Percentiles rank a stretch among this genome's conserved stretches.
These are phyloP conservation scores for Lactarius akahatsu DNA, from an alignment of 768 basidiomycete species.

Conservation along the genomic window DNA sequence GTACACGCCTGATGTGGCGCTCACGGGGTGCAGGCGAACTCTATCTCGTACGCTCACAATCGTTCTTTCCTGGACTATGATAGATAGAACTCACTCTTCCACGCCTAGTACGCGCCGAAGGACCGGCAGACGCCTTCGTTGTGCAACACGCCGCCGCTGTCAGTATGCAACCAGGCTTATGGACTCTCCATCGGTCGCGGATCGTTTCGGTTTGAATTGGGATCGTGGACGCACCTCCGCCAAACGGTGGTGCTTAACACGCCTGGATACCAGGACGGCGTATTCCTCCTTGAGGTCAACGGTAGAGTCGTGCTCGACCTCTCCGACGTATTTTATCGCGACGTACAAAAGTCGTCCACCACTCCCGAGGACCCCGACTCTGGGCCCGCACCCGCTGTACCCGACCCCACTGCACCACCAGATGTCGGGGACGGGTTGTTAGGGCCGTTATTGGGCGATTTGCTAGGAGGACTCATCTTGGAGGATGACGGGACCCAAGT, in stretches of 20 bases:
- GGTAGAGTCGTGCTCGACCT: conserved; percentile 53
- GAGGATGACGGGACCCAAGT: neutral
- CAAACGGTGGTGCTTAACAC: conserved; percentile 75
- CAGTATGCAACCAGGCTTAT: conserved; percentile 63
- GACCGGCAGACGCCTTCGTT: conserved; percentile 60
- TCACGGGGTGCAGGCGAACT: conserved; percentile 66
- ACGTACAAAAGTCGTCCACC: neutral
- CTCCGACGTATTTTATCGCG: conserved; percentile 62
- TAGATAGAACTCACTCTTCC: neutral
- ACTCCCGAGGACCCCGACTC: neutral
- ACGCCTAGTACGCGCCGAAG: conserved; percentile 68
- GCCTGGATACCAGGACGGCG: conserved; percentile 67
- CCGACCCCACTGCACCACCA: neutral
- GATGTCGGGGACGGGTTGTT: conserved; percentile 6
- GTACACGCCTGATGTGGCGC: conserved; percentile 85
- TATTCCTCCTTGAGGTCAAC: conserved; percentile 63
- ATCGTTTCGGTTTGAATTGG: conserved; percentile 58
- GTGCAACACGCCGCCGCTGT: conserved; percentile 54
- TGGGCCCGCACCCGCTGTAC: conserved; percentile 31
- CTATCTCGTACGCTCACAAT: conserved; percentile 51
- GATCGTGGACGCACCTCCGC: conserved; percentile 68
- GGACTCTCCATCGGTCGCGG: conserved; percentile 77
- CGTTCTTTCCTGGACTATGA: neutral
- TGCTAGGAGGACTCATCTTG: neutral
- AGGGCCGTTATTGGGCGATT: conserved; percentile 1